Evolutionary conservation across 768 basidiomycete species (phyloP), one percentile per base, ranked within the genome.

Genomic region (Aureoboletus auriporus): DNA sequence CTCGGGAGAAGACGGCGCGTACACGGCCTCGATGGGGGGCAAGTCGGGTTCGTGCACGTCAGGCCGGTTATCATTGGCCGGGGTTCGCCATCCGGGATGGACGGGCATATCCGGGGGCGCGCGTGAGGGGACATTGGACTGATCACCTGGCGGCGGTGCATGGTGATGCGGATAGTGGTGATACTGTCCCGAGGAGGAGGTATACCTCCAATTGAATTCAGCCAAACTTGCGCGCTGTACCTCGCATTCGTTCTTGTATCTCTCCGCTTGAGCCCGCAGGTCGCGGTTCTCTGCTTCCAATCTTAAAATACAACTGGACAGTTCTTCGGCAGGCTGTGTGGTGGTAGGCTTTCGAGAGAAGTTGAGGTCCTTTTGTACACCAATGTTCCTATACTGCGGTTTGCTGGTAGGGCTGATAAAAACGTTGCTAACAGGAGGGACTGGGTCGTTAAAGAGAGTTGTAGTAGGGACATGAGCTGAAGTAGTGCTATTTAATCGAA

Each of bases 341-440:
- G 16, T 38, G 8, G 41, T 30, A 36, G 50, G 36, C 23, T 27
- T 33, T 47, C 62, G 64, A 29, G 55, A 48, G 38, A 64, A 66
- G 31, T 53, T 51, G 36, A 50, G 38, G 28, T 42, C 46, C 37
- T 53, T 61, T 56, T 61, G 64, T 43, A 66, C 59, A 54, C 50
- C 55, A 41, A 57, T 20, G 17, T 60, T 48, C 33, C 26, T 57
- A 52, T 66, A 56, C 41, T 46, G 40, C 29, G 26, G 46, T 49
- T 49, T 44, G 42, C 17, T 8, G 26, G 20, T 31, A 36, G 52
- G 38, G 33, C 1, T 42, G 44, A n/a, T 20, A 42, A 49, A 17
- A 29, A 36, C 17, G 29, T 44, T 40, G 30, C 6, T 51, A 30
- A 46, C 37, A 48, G 51, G 36, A 28, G 50, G 11, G 1, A 35